A percentile compares a stretch with the other conserved stretches of the same genome.
These are phyloP conservation scores for Oryza officinalis DNA, from an alignment of 176 grass and related monocot species.

Conservation along the genomic window DNA sequence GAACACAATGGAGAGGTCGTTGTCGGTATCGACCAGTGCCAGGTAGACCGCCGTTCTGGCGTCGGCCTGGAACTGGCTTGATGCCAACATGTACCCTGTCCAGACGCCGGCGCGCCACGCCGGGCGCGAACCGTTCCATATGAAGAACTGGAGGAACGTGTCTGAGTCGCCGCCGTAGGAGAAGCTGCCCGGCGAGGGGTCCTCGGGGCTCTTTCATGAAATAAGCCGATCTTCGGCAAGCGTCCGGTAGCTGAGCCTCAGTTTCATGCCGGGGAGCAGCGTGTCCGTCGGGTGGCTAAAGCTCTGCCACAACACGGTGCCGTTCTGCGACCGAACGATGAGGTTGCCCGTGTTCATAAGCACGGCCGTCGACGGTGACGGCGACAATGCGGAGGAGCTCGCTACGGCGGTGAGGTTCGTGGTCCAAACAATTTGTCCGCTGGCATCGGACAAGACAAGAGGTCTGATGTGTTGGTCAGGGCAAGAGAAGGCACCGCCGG, in stretches of 20 bases:
- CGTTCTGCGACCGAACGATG: too few species aligned
- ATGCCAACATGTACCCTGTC: slow-evolving; percentile 18
- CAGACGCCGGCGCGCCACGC: slow-evolving; percentile 40
- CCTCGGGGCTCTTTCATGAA: slow-evolving; percentile 34
- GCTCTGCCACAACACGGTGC: too few species aligned
- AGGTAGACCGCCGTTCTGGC: neutral
- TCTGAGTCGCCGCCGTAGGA: slow-evolving; percentile 25
- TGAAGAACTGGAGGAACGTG: slow-evolving; percentile 24
- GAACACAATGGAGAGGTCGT: neutral
- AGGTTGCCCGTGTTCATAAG: too few species aligned
- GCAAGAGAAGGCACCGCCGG: too few species aligned
- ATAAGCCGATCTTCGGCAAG: neutral
- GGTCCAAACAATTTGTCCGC: too few species aligned
- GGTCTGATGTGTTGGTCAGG: too few species aligned
- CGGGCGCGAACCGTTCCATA: slow-evolving; percentile 32
- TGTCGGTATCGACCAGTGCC: neutral
- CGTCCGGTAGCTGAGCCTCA: neutral
- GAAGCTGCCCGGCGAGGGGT: slow-evolving; percentile 47
- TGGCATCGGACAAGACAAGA: too few species aligned
- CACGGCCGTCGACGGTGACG: too few species aligned
- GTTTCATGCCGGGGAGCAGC: too few species aligned
- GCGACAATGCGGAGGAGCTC: too few species aligned
- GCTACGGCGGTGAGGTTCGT: too few species aligned
- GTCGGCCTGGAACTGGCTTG: neutral
- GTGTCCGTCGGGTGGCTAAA: too few species aligned